Percentiles rank a stretch among this genome's conserved stretches.
phyloP scores from a whole-genome alignment of 2,329 filamentous ascomycete genomes.

The Cytospora leucostoma region DNA sequence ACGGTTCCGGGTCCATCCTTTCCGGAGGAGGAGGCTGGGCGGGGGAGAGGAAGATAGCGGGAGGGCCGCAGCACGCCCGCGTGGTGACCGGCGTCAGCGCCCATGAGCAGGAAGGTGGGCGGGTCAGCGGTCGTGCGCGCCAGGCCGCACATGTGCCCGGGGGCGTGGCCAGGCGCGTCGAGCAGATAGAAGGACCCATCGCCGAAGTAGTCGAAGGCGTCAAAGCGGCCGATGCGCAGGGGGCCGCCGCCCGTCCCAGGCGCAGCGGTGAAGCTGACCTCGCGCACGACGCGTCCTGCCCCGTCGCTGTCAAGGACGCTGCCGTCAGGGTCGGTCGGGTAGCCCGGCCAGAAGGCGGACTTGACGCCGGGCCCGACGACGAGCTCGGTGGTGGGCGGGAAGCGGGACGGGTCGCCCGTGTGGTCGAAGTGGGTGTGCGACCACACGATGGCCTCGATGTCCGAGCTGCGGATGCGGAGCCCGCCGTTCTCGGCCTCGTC shows the following conservation, averaged over 20 bases:
- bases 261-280: neutral
- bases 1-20: too few relatives aligned
- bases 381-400: constrained; percentile 28
- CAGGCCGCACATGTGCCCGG: constrained; percentile 36
- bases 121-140: constrained; percentile 39
- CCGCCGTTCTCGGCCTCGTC: neutral
- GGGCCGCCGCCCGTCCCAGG: neutral
- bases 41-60: constrained; percentile 35
- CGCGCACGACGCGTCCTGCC: neutral
- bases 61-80: constrained; percentile 41
- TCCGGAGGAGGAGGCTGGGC: too few relatives aligned
- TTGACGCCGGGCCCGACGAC: constrained; percentile 32
- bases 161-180: constrained; percentile 23
- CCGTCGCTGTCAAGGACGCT: constrained; percentile 5
- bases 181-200: constrained; percentile 26
- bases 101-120: constrained; percentile 45
- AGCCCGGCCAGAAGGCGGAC: constrained; percentile 28
- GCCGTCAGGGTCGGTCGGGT: constrained; percentile 27
- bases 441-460: constrained; percentile 24
- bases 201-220: constrained; percentile 25
- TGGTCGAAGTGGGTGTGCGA: constrained; percentile 34
- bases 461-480: neutral
- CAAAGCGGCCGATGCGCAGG: constrained; percentile 17
- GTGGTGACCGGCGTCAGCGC: constrained; percentile 46
- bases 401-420: constrained; percentile 29